phyloP scores from a whole-genome alignment of 148 eudicot genomes.

The Arbutus unedo region DNA sequence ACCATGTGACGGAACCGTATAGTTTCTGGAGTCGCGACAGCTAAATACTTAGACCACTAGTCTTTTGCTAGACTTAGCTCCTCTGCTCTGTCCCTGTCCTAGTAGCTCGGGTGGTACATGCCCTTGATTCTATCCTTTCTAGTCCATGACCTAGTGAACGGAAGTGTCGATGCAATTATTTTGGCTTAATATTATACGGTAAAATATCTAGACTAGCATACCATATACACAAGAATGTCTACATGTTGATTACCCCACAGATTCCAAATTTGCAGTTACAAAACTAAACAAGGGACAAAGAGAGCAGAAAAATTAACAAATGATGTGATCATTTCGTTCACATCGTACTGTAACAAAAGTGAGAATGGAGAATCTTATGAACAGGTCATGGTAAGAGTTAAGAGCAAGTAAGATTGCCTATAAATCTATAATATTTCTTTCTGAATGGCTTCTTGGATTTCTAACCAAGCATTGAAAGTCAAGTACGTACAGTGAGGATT shows the following conservation, averaged over 20 bases:
- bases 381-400: background rate
- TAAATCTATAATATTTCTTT: background rate
- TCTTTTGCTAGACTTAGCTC: background rate
- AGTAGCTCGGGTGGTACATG: background rate
- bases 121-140: background rate
- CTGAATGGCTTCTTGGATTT: background rate
- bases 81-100: background rate
- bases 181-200: background rate
- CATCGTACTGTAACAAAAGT: background rate
- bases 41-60: background rate
- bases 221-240: background rate
- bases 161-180: background rate
- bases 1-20: background rate
- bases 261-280: background rate
- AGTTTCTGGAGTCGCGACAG: background rate
- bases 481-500: background rate
- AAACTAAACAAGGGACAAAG: background rate
- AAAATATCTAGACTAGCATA: background rate
- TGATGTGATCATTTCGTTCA: background rate
- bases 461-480: background rate
- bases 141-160: too few relatives aligned
- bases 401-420: background rate
- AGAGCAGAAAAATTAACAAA: too few relatives aligned
- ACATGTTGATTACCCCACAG: background rate
- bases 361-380: background rate